phyloP scores from a whole-genome alignment of 2,329 filamentous ascomycete species.

The Aspergillus jensenii region DNA sequence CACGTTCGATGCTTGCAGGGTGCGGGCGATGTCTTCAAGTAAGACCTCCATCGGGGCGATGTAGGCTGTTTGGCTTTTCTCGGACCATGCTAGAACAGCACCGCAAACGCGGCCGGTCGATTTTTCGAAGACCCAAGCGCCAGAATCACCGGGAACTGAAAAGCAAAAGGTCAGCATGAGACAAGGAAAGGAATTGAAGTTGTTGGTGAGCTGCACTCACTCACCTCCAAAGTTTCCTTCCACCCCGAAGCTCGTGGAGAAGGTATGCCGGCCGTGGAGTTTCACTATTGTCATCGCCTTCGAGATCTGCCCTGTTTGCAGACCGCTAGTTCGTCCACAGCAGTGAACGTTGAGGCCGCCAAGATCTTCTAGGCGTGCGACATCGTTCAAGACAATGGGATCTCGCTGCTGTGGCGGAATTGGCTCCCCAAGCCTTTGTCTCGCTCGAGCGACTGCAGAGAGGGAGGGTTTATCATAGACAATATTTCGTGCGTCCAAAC shows the following conservation, averaged over 20 bases:
- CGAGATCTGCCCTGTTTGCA: slow-evolving; percentile 76
- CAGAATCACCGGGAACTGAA: slow-evolving; percentile 79
- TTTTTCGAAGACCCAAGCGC: slow-evolving; percentile 88
- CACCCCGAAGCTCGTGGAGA: slow-evolving; percentile 69
- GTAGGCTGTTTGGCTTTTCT: slow-evolving; percentile 77
- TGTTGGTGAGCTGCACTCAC: slow-evolving; percentile 23
- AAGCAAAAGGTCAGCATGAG: background rate
- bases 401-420: slow-evolving; percentile 39
- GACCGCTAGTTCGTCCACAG: slow-evolving; percentile 80
- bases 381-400: slow-evolving; percentile 55
- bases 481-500: slow-evolving; percentile 70
- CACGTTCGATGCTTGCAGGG: slow-evolving; percentile 69
- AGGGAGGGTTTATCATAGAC: slow-evolving; percentile 47
- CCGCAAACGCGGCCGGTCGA: slow-evolving; percentile 78
- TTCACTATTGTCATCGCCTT: slow-evolving; percentile 80
- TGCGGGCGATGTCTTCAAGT: slow-evolving; percentile 79
- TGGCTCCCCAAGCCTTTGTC: slow-evolving; percentile 54
- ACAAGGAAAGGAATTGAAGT: background rate
- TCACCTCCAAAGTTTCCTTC: slow-evolving; percentile 59
- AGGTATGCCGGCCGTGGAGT: slow-evolving; percentile 78
- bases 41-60: slow-evolving; percentile 94
- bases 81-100: slow-evolving; percentile 86
- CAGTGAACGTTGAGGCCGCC: slow-evolving; percentile 81
- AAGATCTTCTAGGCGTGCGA: slow-evolving; percentile 57
- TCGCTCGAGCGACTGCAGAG: slow-evolving; percentile 8